A percentile compares a stretch with the other conserved stretches of the same genome.
phyloP scores from a whole-genome alignment of 1,284 basidiomycete genomes.

The Mycena citricolor region DNA sequence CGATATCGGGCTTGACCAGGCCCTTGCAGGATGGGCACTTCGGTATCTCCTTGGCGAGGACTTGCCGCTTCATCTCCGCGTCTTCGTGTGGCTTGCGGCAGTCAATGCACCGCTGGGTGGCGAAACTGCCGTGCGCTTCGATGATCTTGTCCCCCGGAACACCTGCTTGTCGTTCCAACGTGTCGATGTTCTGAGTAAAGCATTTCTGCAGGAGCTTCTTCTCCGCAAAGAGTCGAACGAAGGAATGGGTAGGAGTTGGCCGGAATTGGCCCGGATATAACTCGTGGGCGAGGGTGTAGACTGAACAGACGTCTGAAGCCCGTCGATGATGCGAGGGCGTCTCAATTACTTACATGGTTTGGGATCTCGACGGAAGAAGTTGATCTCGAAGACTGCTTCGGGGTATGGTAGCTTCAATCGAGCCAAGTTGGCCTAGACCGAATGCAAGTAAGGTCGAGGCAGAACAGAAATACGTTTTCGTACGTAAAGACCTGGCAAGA shows the following conservation, averaged over 20 bases:
- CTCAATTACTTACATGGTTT: conserved; percentile 64
- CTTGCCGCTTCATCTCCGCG: conserved; percentile 65
- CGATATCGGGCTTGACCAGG: conserved; percentile 88
- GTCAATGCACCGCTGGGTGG: conserved; percentile 76
- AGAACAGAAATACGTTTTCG: conserved; percentile 13
- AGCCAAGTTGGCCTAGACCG: conserved; percentile 66
- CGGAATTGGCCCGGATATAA: conserved; percentile 86
- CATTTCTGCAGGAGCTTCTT: conserved; percentile 70
- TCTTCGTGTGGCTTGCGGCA: conserved; percentile 63
- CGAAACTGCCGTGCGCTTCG: conserved; percentile 95
- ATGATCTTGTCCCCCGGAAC: conserved; percentile 75
- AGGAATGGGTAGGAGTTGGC: conserved; percentile 89
- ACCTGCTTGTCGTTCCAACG: conserved; percentile 85
- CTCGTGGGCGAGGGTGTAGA: conserved; percentile 87
- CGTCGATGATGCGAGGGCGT: too few relatives aligned
- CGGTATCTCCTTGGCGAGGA: conserved; percentile 61
- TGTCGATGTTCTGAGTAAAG: conserved; percentile 93
- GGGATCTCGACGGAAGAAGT: conserved; percentile 71
- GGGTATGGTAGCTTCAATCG: conserved; percentile 73
- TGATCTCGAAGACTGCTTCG: conserved; percentile 80
- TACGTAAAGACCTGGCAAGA: conserved; percentile 60
- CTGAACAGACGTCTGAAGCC: conserved; percentile 41
- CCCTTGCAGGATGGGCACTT: conserved; percentile 63
- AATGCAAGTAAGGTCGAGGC: background rate
- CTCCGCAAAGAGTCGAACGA: conserved; percentile 74